A percentile compares a stretch with the other conserved stretches of the same genome.
Evolutionary conservation across 495 filamentous ascomycete genomes (phyloP).

Genomic region (Cryomyces antarcticus): DNA sequence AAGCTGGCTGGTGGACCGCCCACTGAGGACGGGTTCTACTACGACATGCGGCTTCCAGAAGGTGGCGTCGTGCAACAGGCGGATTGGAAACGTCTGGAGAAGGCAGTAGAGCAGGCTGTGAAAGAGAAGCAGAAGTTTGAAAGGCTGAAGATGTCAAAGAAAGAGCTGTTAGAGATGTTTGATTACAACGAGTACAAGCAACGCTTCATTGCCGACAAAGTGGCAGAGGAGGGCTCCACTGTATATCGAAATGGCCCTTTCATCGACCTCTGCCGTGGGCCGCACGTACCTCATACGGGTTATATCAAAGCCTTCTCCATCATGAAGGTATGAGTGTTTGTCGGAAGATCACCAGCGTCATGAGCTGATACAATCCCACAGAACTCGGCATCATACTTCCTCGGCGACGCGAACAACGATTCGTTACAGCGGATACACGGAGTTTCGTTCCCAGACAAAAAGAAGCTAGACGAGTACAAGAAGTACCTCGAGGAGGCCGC

Average conservation of each 20-base stretch:
- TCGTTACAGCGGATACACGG: constrained; percentile 91
- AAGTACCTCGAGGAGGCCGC: constrained; percentile 90
- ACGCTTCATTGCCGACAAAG: constrained; percentile 84
- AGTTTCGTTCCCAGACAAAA: constrained; percentile 94
- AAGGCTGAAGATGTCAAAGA: constrained; percentile 68
- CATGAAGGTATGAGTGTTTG: constrained; percentile 36
- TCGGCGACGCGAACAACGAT: constrained; percentile 81
- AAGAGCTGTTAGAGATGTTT: constrained; percentile 89
- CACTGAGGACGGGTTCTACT: constrained; percentile 88
- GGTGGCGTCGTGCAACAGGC: constrained; percentile 46
- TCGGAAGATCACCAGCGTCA: not conserved
- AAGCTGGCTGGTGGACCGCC: constrained; percentile 85
- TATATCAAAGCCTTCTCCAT: constrained; percentile 85
- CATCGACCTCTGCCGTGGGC: constrained; percentile 64
- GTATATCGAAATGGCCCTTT: constrained; percentile 76
- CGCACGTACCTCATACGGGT: constrained; percentile 79
- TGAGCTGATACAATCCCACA: constrained; percentile 13
- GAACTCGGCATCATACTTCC: constrained; percentile 93
- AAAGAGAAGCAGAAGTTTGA: constrained; percentile 96
- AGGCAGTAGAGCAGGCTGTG: constrained; percentile 51
- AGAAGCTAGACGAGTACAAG: constrained; percentile 70
- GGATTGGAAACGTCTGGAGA: constrained; percentile 69
- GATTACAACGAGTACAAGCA: constrained; percentile 89
- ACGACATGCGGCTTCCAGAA: constrained; percentile 79
- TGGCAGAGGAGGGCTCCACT: constrained; percentile 70